Conservation (phyloP, 2,329 filamentous ascomycete species). For the Sphaerulina musiva region DNA sequence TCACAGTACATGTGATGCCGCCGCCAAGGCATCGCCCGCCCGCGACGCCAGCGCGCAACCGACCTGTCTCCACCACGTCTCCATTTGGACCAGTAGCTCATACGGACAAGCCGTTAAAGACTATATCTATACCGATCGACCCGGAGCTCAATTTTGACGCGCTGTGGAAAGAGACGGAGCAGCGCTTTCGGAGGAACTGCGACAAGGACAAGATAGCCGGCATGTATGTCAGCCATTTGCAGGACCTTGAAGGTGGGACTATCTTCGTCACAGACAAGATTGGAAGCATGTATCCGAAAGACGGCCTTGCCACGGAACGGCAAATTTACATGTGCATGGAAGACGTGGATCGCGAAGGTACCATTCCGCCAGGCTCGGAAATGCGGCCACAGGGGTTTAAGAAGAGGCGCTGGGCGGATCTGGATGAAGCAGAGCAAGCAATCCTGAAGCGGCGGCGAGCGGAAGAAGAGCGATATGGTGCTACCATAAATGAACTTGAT, state of each 20-base stretch:
- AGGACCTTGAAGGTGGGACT: constrained; percentile 1
- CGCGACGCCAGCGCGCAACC: not conserved
- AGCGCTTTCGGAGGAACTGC: not conserved
- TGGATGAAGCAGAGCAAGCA: not conserved
- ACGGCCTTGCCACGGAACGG: constrained; percentile 1
- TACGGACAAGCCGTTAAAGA: not conserved
- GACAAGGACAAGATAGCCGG: constrained; percentile 3
- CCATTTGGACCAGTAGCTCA: not conserved
- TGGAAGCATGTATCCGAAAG: not conserved
- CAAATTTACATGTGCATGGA: constrained; percentile 4
- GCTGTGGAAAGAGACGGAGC: constrained; percentile 4
- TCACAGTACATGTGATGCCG: constrained; percentile 8
- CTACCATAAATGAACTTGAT: not conserved
- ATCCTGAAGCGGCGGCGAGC: not conserved
- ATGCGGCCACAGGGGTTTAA: not conserved
- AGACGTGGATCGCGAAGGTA: not conserved
- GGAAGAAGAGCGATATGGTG: not conserved
- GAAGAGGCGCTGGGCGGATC: not conserved
- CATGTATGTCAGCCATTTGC: constrained; percentile 7
- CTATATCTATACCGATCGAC: constrained; percentile 1
- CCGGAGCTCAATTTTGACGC: not conserved
- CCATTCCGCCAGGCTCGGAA: not conserved
- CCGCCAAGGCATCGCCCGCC: constrained; percentile 6
- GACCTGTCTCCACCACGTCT: not conserved
- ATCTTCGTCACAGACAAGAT: constrained; percentile 4